Evolutionary conservation across 2,329 filamentous ascomycete genomes (phyloP).

Genomic region (Sporothrix variecibatus): DNA sequence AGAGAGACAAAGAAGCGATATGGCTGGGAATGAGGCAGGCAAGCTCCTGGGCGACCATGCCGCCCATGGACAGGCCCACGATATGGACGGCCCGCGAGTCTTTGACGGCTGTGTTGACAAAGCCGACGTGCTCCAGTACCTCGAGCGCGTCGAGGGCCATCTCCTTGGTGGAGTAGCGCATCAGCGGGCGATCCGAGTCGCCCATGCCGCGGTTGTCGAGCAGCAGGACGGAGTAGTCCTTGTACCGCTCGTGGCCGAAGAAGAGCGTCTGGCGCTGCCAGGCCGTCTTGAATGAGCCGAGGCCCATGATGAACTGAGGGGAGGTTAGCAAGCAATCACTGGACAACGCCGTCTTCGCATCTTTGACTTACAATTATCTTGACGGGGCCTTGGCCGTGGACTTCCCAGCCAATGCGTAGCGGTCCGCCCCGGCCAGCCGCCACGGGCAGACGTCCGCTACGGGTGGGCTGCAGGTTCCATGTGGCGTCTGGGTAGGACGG

Average conservation of each 20-base stretch:
- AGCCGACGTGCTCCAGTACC: slow-evolving; percentile 68
- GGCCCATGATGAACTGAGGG: slow-evolving; percentile 74
- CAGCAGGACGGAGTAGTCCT: slow-evolving; percentile 71
- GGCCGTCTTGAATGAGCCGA: slow-evolving; percentile 66
- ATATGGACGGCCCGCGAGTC: slow-evolving; percentile 57
- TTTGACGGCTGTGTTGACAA: slow-evolving; percentile 27
- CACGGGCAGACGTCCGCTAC: slow-evolving; percentile 62
- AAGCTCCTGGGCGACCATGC: slow-evolving; percentile 90
- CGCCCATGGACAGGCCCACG: slow-evolving; percentile 79
- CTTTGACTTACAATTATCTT: slow-evolving; percentile 66
- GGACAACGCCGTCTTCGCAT: no score
- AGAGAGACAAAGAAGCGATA: slow-evolving; percentile 58
- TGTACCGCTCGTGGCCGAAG: slow-evolving; percentile 71
- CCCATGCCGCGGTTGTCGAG: slow-evolving; percentile 87
- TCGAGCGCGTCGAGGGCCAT: slow-evolving; percentile 82
- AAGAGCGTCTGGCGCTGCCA: slow-evolving; percentile 85
- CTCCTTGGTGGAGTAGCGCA: slow-evolving; percentile 77
- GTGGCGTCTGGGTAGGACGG: slow-evolving; percentile 66
- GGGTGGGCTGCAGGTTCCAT: slow-evolving; percentile 69
- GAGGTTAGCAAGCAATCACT: neutral
- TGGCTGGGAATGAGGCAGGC: slow-evolving; percentile 55
- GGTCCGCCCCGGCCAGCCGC: slow-evolving; percentile 74
- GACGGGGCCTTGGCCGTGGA: slow-evolving; percentile 72
- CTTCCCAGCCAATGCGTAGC: slow-evolving; percentile 74
- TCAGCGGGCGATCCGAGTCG: slow-evolving; percentile 72